Base-by-base conservation (phyloP, 805 yeast genomes). In the Torulaspora franciscae region DNA sequence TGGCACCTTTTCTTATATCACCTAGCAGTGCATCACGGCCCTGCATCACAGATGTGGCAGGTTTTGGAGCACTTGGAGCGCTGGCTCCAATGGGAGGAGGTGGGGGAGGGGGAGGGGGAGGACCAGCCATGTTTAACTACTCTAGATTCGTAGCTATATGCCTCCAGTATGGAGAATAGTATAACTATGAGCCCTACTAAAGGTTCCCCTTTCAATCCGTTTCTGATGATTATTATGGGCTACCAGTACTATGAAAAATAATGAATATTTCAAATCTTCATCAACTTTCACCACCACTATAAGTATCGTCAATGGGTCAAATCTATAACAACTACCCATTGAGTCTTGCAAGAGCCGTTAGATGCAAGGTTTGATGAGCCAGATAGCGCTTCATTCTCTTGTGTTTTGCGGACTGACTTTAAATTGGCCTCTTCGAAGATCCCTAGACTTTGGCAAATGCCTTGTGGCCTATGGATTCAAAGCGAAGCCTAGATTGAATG, bases 1-100 rank as follows among this genome's bases (percentile, higher is more conserved):
- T 64, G 41, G 60, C 67, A 17, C 90, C 91, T 50, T 85, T 84
- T 57, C 88, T 77, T 52, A 91, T 91, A 61, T 86, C 95, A 25
- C 93, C 87, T 22, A 91, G 71, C 41, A 91, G 61, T 1, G 82
- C 81, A 50, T 74, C 74, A 61, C 80, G 65, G 14, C 72, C 73
- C 7, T 67, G 51, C 54, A 62, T 66, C 9, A 57, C 56, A 14
- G 60, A 47, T 40, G 63, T 42, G 39, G 69, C 53, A 33, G 66
- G 57, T 47, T 62, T 45, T 26, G 71, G 56, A 41, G 64, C 53
- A 60, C 53, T 11, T 0, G 69, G 62, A 8, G 67, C 64, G 11
- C 62, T 66, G 10, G 62, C 55, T 19, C 62, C 50, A 4, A 60
- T 57, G 7, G 71, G 66, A 3, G 76, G 71, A 10, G 79, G 77